Evolutionary conservation across 2,329 filamentous ascomycete species (phyloP).

Genomic region (Fusarium solani-melongenae): DNA sequence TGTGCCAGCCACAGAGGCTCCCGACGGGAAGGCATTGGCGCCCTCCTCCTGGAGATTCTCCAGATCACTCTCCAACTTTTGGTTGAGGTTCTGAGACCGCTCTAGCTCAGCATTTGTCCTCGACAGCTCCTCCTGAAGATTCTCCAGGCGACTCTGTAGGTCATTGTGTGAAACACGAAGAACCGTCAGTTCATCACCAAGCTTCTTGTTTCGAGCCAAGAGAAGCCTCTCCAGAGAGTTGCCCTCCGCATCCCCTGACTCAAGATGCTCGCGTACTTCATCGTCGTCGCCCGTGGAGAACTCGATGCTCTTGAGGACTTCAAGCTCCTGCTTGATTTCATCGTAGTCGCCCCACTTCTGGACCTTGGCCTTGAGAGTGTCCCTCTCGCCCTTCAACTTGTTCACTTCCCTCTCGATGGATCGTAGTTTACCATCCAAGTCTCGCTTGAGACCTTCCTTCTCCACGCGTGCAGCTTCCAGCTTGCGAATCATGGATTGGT

Average conservation of each 20-base stretch:
- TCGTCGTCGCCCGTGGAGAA: slow-evolving; percentile 92
- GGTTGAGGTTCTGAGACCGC: slow-evolving; percentile 83
- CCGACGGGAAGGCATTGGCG: slow-evolving; percentile 85
- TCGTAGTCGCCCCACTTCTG: slow-evolving; percentile 95
- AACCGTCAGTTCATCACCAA: slow-evolving; percentile 92
- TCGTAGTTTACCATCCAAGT: slow-evolving; percentile 79
- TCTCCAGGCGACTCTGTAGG: slow-evolving; percentile 81
- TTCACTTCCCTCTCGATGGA: slow-evolving; percentile 82
- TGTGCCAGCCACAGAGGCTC: slow-evolving; percentile 92
- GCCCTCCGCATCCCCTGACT: slow-evolving; percentile 61
- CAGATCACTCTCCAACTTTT: slow-evolving; percentile 92
- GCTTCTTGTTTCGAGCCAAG: slow-evolving; percentile 93
- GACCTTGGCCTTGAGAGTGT: slow-evolving; percentile 81
- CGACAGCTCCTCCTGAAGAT: slow-evolving; percentile 85
- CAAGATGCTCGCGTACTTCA: slow-evolving; percentile 60
- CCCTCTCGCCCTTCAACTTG: slow-evolving; percentile 82
- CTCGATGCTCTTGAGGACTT: slow-evolving; percentile 97
- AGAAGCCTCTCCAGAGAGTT: slow-evolving; percentile 92
- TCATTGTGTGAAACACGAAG: slow-evolving; percentile 95
- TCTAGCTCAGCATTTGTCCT: slow-evolving; percentile 87
- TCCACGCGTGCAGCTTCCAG: slow-evolving; percentile 87
- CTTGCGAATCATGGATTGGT: slow-evolving; percentile 89
- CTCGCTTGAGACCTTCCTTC: slow-evolving; percentile 81
- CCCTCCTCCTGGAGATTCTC: slow-evolving; percentile 88
- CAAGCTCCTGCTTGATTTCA: slow-evolving; percentile 93